Conservation (phyloP, 257 asterid species). For the Verbascum thapsus region DNA sequence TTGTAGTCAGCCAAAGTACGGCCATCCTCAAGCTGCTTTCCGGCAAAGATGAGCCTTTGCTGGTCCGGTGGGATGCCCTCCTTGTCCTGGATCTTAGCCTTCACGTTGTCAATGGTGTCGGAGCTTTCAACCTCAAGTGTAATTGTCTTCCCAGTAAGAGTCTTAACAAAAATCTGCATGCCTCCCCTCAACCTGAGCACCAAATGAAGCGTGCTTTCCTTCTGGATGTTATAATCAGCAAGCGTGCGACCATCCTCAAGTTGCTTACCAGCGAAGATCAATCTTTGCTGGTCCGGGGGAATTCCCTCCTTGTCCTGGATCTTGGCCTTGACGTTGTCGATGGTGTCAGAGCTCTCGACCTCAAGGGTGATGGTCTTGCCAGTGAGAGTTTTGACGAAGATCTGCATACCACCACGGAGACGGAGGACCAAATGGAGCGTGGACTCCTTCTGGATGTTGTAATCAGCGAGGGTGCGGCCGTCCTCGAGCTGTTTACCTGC, state of each 20-base stretch:
- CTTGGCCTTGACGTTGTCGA: slow-evolving; percentile 50
- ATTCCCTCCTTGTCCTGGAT: slow-evolving; percentile 42
- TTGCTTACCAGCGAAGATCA: slow-evolving; percentile 43
- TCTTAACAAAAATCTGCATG: slow-evolving; percentile 42
- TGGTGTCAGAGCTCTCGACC: slow-evolving; percentile 48
- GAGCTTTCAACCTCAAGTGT: slow-evolving; percentile 52
- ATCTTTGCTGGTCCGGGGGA: slow-evolving; percentile 39
- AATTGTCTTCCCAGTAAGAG: slow-evolving; percentile 37
- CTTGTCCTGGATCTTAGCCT: slow-evolving; percentile 60
- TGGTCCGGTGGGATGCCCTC: slow-evolving; percentile 81
- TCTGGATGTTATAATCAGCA: slow-evolving; percentile 43
- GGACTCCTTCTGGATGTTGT: slow-evolving; percentile 54
- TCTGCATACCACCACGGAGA: slow-evolving; percentile 54
- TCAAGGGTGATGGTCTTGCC: slow-evolving; percentile 56
- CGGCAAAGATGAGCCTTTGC: slow-evolving; percentile 72
- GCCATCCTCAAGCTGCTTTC: slow-evolving; percentile 74
- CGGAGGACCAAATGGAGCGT: slow-evolving; percentile 55
- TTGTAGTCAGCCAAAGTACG: slow-evolving; percentile 70
- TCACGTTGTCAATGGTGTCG: slow-evolving; percentile 59
- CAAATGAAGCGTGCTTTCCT: slow-evolving; percentile 40
- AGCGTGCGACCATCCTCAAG: slow-evolving; percentile 42
- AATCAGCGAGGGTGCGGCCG: slow-evolving; percentile 50
- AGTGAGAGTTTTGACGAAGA: slow-evolving; percentile 57
- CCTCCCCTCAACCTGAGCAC: slow-evolving; percentile 39
- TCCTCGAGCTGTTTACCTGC: slow-evolving; percentile 55